These are phyloP conservation scores for Kazachstania sp. DNA, from an alignment of 1,139 yeast species.

Conservation along the genomic window DNA sequence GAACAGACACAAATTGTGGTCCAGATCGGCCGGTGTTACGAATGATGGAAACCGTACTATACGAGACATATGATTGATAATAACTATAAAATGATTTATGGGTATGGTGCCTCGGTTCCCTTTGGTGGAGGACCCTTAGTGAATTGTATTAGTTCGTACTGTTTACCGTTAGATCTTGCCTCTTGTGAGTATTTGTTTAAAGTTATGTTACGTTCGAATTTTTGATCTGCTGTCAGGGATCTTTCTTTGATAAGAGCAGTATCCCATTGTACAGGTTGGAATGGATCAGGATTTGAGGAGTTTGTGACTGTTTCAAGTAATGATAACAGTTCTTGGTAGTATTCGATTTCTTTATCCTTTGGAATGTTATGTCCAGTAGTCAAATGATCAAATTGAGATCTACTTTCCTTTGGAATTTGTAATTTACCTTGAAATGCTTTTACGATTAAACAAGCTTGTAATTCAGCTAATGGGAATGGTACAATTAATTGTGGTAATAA, in stretches of 20 bases:
- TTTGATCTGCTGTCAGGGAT: conserved; percentile 10
- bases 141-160: conserved; percentile 12
- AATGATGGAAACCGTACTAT: neutral
- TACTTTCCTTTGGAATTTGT: conserved; percentile 33
- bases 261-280: conserved; percentile 22
- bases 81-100: neutral
- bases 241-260: conserved; percentile 11
- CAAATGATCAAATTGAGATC: conserved; percentile 6
- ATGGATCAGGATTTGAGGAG: conserved; percentile 8
- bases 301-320: conserved; percentile 12
- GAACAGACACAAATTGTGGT: no score
- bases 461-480: conserved; percentile 53
- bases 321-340: conserved; percentile 17
- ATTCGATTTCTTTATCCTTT: conserved; percentile 16
- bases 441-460: conserved; percentile 49
- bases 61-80: neutral
- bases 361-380: conserved; percentile 2
- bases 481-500: conserved; percentile 46
- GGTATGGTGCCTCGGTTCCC: conserved; percentile 1
- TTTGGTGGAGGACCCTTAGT: neutral
- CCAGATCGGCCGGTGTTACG: neutral
- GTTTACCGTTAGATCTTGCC: conserved; percentile 12
- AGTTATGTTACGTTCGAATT: conserved; percentile 14
- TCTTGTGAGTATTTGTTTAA: conserved; percentile 11
- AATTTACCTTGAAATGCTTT: conserved; percentile 46